Percentiles rank a stretch among this genome's conserved stretches.
Evolutionary conservation across 2,329 filamentous ascomycete genomes (phyloP).

Genomic region (Thyridium curvatum): DNA sequence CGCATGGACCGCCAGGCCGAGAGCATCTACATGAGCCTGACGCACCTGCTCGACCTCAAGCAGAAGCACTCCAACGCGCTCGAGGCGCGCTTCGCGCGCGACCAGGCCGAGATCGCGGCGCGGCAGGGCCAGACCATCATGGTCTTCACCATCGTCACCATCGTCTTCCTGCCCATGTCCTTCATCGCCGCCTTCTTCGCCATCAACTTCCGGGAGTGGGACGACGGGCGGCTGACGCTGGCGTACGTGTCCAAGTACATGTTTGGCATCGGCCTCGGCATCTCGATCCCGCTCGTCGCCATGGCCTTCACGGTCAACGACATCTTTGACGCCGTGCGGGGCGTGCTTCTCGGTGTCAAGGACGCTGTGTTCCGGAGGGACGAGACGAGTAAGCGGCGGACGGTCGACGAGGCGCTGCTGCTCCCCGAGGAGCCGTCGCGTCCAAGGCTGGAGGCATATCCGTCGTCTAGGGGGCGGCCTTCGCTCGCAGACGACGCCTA

Average conservation of each 20-base stretch:
- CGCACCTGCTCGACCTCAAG: constrained; percentile 59
- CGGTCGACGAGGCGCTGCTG: not conserved
- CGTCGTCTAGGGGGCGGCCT: not conserved
- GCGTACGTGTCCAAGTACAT: constrained; percentile 19
- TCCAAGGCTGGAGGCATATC: not conserved
- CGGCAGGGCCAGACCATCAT: constrained; percentile 38
- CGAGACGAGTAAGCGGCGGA: too few relatives aligned
- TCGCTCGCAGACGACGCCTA: not conserved
- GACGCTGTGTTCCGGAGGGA: not conserved
- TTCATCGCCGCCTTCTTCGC: constrained; percentile 37
- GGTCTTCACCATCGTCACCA: constrained; percentile 38
- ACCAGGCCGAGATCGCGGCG: constrained; percentile 56
- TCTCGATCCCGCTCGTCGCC: constrained; percentile 28
- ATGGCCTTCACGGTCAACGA: constrained; percentile 29
- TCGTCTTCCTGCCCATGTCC: constrained; percentile 35
- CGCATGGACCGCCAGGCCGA: constrained; percentile 59
- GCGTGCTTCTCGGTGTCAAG: constrained; percentile 1
- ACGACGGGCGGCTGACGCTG: constrained; percentile 15
- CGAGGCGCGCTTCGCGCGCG: constrained; percentile 54
- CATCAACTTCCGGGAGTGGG: constrained; percentile 40
- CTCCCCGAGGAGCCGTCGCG: not conserved
- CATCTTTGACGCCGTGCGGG: constrained; percentile 16
- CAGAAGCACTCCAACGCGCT: constrained; percentile 65
- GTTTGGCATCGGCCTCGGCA: constrained; percentile 31
- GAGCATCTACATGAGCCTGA: constrained; percentile 53